A percentile compares a stretch with the other conserved stretches of the same genome.
Evolutionary conservation across 2,329 filamentous ascomycete species (phyloP).

Genomic region (Fusarium torreyae): DNA sequence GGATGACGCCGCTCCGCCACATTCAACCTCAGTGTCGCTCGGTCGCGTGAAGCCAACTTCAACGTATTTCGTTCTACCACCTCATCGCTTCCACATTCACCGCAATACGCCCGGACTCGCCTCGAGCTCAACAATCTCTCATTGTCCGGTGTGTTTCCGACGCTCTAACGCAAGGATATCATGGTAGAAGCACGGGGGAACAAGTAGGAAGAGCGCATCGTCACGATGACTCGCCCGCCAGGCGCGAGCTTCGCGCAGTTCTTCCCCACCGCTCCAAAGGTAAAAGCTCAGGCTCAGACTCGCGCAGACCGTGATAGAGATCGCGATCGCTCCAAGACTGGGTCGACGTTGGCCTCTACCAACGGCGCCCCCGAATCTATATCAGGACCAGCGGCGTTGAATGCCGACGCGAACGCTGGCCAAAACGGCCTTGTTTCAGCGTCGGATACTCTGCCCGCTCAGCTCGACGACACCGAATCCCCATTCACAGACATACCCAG

Average conservation of each 20-base stretch:
- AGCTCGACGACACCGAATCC: conserved; percentile 71
- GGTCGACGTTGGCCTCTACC: conserved; percentile 32
- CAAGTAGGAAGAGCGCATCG: conserved; percentile 66
- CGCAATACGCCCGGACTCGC: conserved; percentile 23
- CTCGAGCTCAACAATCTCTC: conserved; percentile 9
- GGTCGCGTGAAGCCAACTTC: conserved; percentile 59
- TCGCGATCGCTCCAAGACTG: conserved; percentile 51
- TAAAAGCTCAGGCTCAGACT: conserved; percentile 63
- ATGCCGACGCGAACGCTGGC: conserved; percentile 46
- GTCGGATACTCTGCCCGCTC: conserved; percentile 50
- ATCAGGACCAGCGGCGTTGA: conserved; percentile 43
- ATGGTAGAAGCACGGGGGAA: conserved; percentile 70
- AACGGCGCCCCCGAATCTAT: conserved; percentile 44
- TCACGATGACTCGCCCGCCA: conserved; percentile 84
- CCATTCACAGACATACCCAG: conserved; percentile 77
- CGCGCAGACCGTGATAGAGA: conserved; percentile 54
- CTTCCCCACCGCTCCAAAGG: conserved; percentile 83
- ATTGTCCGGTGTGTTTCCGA: conserved; percentile 21
- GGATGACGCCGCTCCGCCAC: conserved; percentile 48
- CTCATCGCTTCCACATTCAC: conserved; percentile 25
- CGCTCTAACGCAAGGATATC: conserved; percentile 61
- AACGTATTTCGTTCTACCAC: conserved; percentile 44
- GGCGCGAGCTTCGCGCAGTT: conserved; percentile 87
- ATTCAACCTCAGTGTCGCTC: conserved; percentile 46
- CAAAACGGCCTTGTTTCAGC: conserved; percentile 38